These are phyloP conservation scores for Malassezia sp. DNA, from an alignment of 1,284 basidiomycete species.

Conservation along the genomic window DNA sequence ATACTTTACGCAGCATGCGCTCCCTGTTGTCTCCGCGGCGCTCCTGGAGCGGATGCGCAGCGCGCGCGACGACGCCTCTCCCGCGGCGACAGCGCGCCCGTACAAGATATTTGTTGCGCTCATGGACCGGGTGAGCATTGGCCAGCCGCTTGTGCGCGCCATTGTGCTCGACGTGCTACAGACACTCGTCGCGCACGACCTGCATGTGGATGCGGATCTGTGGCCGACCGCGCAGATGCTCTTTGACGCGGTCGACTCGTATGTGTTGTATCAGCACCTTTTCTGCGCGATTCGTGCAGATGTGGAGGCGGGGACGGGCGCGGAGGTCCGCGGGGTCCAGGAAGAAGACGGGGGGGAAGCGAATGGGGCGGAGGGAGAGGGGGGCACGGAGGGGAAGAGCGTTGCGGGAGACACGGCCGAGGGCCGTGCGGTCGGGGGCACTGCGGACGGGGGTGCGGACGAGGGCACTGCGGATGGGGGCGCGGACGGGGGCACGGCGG, in stretches of 20 bases:
- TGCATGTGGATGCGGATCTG: constrained; percentile 55
- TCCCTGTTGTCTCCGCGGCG: constrained; percentile 21
- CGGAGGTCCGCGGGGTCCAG: constrained; percentile 24
- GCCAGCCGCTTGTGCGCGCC: constrained; percentile 63
- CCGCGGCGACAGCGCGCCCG: constrained; percentile 62
- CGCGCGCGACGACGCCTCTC: constrained; percentile 57
- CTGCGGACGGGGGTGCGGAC: too few species aligned
- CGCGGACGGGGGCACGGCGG: too few species aligned
- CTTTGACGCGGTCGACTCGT: constrained; percentile 83
- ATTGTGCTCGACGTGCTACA: constrained; percentile 69
- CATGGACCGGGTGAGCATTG: constrained; percentile 93
- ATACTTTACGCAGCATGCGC: constrained; percentile 23
- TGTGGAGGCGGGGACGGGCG: constrained; percentile 45
- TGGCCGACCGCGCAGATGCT: constrained; percentile 74
- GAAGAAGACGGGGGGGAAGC: too few species aligned
- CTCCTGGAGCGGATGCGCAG: constrained; percentile 22
- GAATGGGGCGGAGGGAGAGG: too few species aligned
- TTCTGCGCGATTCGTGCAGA: constrained; percentile 49
- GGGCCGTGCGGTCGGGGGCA: too few species aligned
- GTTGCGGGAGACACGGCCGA: too few species aligned
- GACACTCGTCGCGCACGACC: constrained; percentile 56
- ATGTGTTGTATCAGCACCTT: constrained; percentile 70
- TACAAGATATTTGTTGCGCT: constrained; percentile 92
- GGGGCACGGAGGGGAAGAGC: too few species aligned
- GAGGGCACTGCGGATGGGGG: background rate